phyloP scores from a whole-genome alignment of 306 rosid species.

The Boehmeria nivea region DNA sequence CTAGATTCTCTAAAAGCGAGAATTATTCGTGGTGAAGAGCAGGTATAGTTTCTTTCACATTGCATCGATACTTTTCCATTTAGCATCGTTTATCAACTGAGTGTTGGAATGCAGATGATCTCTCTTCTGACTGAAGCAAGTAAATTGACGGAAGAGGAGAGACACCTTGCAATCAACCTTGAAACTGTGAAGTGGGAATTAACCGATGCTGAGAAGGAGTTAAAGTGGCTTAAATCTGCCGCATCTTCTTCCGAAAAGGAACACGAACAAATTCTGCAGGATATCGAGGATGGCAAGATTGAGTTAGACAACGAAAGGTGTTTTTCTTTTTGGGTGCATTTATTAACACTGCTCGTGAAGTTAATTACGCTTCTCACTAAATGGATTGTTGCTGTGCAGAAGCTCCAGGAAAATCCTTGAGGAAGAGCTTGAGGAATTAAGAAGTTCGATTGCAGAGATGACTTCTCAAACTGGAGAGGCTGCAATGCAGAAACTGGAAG shows the following conservation, averaged over 20 bases:
- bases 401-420: conserved; percentile 56
- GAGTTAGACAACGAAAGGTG: conserved; percentile 84
- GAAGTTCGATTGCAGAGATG: conserved; percentile 53
- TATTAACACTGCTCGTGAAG: neutral
- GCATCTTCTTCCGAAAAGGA: conserved; percentile 78
- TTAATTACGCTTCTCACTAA: conserved; percentile 11
- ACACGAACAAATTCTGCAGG: conserved; percentile 59
- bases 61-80: neutral
- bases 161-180: conserved; percentile 50
- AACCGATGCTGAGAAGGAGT: conserved; percentile 89
- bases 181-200: conserved; percentile 76
- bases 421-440: conserved; percentile 67
- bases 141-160: conserved; percentile 62
- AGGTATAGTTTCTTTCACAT: conserved; percentile 38
- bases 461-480: conserved; percentile 74
- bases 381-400: conserved; percentile 40
- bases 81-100: conserved; percentile 11
- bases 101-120: conserved; percentile 53
- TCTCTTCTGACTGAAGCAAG: conserved; percentile 49
- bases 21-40: conserved; percentile 58
- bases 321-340: conserved; percentile 1
- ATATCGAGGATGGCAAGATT: conserved; percentile 42
- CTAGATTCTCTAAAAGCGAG: conserved; percentile 50
- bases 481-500: conserved; percentile 75
- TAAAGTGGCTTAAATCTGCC: conserved; percentile 68